phyloP scores from a whole-genome alignment of 1,284 basidiomycete genomes.

The Kwoniella shivajii region DNA sequence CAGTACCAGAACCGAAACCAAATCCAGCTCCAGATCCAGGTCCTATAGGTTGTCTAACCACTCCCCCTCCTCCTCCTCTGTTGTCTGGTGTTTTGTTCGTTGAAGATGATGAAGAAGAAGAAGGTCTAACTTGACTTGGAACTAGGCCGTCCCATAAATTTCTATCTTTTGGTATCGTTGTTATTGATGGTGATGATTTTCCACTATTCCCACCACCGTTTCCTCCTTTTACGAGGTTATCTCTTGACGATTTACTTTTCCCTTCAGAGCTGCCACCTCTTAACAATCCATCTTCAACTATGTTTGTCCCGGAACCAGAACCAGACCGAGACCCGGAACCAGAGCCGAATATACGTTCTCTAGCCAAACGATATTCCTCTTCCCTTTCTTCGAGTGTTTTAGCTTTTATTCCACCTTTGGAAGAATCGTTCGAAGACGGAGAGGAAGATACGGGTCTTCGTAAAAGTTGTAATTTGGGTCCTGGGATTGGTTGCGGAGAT shows the following conservation, averaged over 20 bases:
- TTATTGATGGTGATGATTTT: neutral
- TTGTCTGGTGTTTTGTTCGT: no score
- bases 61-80: conserved; percentile 2
- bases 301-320: neutral
- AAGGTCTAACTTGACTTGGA: neutral
- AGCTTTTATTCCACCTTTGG: neutral
- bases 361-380: conserved; percentile 35
- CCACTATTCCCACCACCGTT: neutral
- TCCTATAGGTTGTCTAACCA: conserved; percentile 24
- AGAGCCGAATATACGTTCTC: conserved; percentile 39
- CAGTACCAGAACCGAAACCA: neutral
- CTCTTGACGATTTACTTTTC: neutral
- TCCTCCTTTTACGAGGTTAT: neutral
- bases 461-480: conserved; percentile 19
- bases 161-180: neutral
- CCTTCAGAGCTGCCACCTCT: neutral
- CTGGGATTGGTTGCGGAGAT: conserved; percentile 14
- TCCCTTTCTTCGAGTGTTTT: conserved; percentile 36
- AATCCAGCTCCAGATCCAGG: conserved; percentile 20
- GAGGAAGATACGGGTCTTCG: conserved; percentile 7
- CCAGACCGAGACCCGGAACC: neutral
- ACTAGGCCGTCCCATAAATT: no score
- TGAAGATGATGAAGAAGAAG: neutral
- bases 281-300: neutral
- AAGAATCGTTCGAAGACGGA: neutral